A percentile compares a stretch with the other conserved stretches of the same genome.
Conservation (phyloP, 2,329 filamentous ascomycete genomes). For the Aureobasidium sp. region DNA sequence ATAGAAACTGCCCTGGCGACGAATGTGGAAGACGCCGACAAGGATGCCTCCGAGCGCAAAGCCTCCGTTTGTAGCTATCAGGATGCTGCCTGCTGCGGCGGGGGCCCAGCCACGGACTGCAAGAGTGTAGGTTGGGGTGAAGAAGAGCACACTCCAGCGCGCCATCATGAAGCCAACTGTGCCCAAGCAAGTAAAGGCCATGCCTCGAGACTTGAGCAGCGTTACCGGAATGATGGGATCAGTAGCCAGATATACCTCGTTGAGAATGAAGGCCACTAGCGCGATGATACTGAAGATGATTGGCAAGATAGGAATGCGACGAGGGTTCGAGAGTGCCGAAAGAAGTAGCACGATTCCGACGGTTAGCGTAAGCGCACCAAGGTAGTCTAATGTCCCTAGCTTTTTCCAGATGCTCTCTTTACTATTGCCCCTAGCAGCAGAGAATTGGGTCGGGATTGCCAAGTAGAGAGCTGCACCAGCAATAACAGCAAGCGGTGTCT, state of each 20-base stretch:
- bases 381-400: conserved; percentile 64
- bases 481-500: conserved; percentile 57
- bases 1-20: conserved; percentile 67
- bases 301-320: conserved; percentile 51
- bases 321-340: conserved; percentile 59
- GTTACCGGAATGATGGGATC: conserved; percentile 71
- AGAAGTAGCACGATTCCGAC: conserved; percentile 64
- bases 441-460: conserved; percentile 51
- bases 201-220: conserved; percentile 62
- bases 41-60: conserved; percentile 69
- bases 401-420: conserved; percentile 42
- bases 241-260: conserved; percentile 56
- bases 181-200: conserved; percentile 65
- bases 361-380: conserved; percentile 60
- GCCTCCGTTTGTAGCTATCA: conserved; percentile 74
- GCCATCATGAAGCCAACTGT: conserved; percentile 74
- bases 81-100: conserved; percentile 63
- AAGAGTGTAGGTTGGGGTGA: conserved; percentile 71
- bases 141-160: conserved; percentile 75
- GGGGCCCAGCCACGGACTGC: conserved; percentile 65
- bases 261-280: conserved; percentile 52
- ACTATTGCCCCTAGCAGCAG: conserved; percentile 26
- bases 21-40: conserved; percentile 70
- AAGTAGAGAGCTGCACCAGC: conserved; percentile 58
- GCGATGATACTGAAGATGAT: conserved; percentile 54